Evolutionary conservation across 768 basidiomycete genomes (phyloP), one percentile per base, ranked within the genome.

Genomic region (Trametopsis cervina): DNA sequence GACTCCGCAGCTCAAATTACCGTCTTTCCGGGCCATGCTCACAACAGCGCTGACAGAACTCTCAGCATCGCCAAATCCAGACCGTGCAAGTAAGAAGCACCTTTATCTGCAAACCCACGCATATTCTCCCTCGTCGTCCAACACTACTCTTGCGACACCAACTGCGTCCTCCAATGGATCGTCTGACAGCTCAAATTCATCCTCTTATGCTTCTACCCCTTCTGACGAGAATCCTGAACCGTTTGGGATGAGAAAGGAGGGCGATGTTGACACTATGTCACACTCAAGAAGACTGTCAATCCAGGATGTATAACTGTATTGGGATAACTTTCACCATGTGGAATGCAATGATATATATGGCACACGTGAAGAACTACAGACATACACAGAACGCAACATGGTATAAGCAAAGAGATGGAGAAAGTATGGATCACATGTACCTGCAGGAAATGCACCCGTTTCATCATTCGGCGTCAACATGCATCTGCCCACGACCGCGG

Each of bases 401-500:
- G n/a, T n/a, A n/a, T n/a, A n/a, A 33, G 29, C 29, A 33, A 33
- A 33, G 7, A n/a, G 9, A 33, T 33, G 29, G 15, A 33, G 29
- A 15, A 7, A 33, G 29, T 33, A 33, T 33, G 29, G 15, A 33
- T 7, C 29, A 15, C 29, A 33, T 7, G 15, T 33, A 33, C 29
- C 29, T 33, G 15, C 7, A 33, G 9, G 7, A 33, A 33, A 15
- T 7, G 7, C 7, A 33, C 9, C 29, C n/a, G n/a, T n/a, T n/a
- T n/a, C 29, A 33, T 65, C 53, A 83, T 47, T 83, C 81, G 2
- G 72, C 74, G 53, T 83, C 82, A 45, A 76, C 74, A 26, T 88
- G 81, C 64, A 91, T 65, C 4, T 80, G 83, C 22, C 81, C 81
- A 27, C 82, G 71, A 36, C 86, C 85, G 57, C 90, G 73, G 59